phyloP scores from a whole-genome alignment of 2,329 filamentous ascomycete species.

The Fusarium papillatum region DNA sequence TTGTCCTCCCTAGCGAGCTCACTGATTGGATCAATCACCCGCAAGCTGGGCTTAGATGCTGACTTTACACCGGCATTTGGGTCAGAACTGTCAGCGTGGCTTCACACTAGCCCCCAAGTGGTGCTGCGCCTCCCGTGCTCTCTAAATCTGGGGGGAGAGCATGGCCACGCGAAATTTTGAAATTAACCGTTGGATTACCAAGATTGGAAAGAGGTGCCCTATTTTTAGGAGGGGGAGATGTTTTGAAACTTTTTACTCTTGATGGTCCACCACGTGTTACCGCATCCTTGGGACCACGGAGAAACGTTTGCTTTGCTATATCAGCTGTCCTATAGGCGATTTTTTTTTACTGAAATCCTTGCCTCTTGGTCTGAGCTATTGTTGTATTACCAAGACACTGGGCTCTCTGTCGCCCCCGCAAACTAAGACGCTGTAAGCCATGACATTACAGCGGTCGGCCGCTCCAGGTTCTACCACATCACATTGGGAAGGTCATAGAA shows the following conservation, averaged over 20 bases:
- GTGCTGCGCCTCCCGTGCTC: constrained; percentile 13
- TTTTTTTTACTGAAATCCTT: neutral
- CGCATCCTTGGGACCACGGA: neutral
- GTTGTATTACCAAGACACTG: neutral
- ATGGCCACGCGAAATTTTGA: neutral
- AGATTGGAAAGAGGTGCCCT: neutral
- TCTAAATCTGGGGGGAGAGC: neutral
- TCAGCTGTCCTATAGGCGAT: neutral
- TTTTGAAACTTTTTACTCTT: neutral
- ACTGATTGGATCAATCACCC: neutral
- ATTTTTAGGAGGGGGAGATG: constrained; percentile 6
- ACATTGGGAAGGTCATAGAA: neutral
- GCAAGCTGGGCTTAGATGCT: constrained; percentile 27
- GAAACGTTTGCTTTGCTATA: neutral
- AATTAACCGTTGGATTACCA: constrained; percentile 15
- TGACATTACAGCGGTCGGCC: neutral
- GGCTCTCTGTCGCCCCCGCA: neutral
- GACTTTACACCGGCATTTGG: constrained; percentile 15
- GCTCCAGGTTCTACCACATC: neutral
- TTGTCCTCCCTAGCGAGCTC: neutral
- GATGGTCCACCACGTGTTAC: constrained; percentile 2
- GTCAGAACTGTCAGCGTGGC: constrained; percentile 26
- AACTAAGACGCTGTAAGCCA: neutral
- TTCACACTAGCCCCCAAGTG: constrained; percentile 27
- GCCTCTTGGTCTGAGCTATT: neutral